Conservation (phyloP, 2,329 filamentous ascomycete species). For the Colletotrichum lini region DNA sequence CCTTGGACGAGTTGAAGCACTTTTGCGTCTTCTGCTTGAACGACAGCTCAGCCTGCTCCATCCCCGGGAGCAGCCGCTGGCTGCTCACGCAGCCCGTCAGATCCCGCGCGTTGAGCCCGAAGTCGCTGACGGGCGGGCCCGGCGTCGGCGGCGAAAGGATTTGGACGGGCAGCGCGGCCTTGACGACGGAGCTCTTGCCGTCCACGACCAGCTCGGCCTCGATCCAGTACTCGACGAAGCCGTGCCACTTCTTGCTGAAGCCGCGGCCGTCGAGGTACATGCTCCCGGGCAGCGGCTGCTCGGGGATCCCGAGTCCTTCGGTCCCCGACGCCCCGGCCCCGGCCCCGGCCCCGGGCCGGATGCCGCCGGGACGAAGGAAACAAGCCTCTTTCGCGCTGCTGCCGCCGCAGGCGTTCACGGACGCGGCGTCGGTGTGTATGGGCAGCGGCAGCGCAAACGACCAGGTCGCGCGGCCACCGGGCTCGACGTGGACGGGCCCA, state of each 20-base stretch:
- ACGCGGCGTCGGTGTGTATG: conserved; percentile 10
- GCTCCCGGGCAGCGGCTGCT: conserved; percentile 42
- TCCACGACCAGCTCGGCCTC: conserved; percentile 47
- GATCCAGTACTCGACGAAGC: conserved; percentile 55
- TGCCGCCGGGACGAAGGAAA: conserved; percentile 36
- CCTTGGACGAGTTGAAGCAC: conserved; percentile 51
- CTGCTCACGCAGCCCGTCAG: conserved; percentile 30
- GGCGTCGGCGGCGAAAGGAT: conserved; percentile 37
- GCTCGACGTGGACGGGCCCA: conserved; percentile 48
- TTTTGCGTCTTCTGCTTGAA: conserved; percentile 52
- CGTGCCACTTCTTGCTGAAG: conserved; percentile 41
- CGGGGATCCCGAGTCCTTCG: conserved; percentile 11
- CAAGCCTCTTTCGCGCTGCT: conserved; percentile 31
- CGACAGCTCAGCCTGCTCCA: conserved; percentile 48
- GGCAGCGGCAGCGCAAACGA: conserved; percentile 50
- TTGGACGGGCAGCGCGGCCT: conserved; percentile 46
- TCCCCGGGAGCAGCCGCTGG: conserved; percentile 51
- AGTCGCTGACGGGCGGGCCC: conserved; percentile 43
- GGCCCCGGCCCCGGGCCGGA: not conserved
- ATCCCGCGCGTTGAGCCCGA: conserved; percentile 1
- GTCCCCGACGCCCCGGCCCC: not conserved
- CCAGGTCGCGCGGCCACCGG: conserved; percentile 44
- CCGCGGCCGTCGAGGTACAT: conserved; percentile 22
- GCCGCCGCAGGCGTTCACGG: conserved; percentile 3
- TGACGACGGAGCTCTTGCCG: not conserved